These are phyloP conservation scores for Trichosporon sp. DNA, from an alignment of 1,284 basidiomycete genomes.

Conservation along the genomic window DNA sequence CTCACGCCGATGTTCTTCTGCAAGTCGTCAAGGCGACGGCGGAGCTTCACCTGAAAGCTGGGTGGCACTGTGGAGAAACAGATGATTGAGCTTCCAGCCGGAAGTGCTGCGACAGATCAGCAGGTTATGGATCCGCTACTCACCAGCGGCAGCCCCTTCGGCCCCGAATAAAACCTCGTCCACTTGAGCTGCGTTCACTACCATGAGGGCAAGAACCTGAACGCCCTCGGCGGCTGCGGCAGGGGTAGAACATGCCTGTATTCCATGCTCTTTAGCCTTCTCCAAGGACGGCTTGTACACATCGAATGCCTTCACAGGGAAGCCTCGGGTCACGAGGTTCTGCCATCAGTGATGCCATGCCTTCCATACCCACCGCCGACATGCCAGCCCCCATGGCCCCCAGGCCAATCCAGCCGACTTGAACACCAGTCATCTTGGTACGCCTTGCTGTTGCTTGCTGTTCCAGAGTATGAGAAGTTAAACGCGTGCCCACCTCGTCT, in stretches of 20 bases:
- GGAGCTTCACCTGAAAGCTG: conserved; percentile 40
- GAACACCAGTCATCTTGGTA: not conserved
- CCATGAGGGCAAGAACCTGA: not conserved
- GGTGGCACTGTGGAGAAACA: conserved; percentile 56
- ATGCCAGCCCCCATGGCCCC: not conserved
- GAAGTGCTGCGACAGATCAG: not conserved
- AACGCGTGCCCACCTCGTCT: not conserved
- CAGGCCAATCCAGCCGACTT: not conserved
- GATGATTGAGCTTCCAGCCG: conserved; percentile 39
- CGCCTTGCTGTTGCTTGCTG: too few relatives aligned
- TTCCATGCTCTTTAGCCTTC: not conserved
- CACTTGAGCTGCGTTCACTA: not conserved
- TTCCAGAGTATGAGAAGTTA: not conserved
- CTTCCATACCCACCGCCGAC: not conserved
- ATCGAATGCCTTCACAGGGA: not conserved
- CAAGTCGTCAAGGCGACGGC: conserved; percentile 40
- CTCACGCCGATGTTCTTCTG: conserved; percentile 43
- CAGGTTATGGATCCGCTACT: not conserved
- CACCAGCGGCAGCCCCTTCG: not conserved
- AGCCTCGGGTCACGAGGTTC: not conserved
- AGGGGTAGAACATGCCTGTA: not conserved
- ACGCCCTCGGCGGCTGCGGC: not conserved
- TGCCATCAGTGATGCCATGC: not conserved
- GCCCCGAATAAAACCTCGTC: not conserved
- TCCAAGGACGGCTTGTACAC: not conserved